These are phyloP conservation scores for Kluyveromyces aestuarii DNA, from an alignment of 805 yeast genomes.

Conservation along the genomic window DNA sequence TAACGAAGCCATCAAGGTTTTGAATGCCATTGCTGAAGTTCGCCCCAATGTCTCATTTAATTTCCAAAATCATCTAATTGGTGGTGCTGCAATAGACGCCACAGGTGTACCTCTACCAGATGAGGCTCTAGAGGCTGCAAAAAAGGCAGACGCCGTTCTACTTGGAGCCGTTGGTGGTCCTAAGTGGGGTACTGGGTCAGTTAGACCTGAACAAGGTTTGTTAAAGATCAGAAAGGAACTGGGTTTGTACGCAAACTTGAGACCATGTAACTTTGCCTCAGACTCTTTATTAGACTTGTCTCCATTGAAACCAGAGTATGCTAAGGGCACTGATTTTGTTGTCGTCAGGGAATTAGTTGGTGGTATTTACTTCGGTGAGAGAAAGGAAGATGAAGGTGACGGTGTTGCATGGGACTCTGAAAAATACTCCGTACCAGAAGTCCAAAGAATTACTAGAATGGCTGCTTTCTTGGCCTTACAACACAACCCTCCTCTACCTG, in stretches of 20 bases:
- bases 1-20: slow-evolving; percentile 85
- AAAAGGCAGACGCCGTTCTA: slow-evolving; percentile 86
- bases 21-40: slow-evolving; percentile 62
- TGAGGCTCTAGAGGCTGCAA: slow-evolving; percentile 73
- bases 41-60: slow-evolving; percentile 54
- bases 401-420: slow-evolving; percentile 93
- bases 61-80: slow-evolving; percentile 78
- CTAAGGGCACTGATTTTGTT: slow-evolving; percentile 81
- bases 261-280: slow-evolving; percentile 91
- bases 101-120: slow-evolving; percentile 89
- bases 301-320: slow-evolving; percentile 79
- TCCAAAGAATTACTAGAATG: slow-evolving; percentile 93
- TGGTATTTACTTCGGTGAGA: slow-evolving; percentile 95
- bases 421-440: slow-evolving; percentile 83
- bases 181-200: slow-evolving; percentile 96
- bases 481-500: slow-evolving; percentile 85
- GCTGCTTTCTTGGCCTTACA: slow-evolving; percentile 96
- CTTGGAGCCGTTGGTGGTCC: slow-evolving; percentile 99
- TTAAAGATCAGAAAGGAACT: slow-evolving; percentile 90
- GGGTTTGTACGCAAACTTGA: slow-evolving; percentile 87
- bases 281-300: slow-evolving; percentile 78
- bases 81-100: slow-evolving; percentile 98
- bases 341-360: slow-evolving; percentile 97
- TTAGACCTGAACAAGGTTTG: slow-evolving; percentile 96
- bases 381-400: slow-evolving; percentile 82